Base-by-base conservation (phyloP, 495 filamentous ascomycete species). In the Talaromyces ruber region DNA sequence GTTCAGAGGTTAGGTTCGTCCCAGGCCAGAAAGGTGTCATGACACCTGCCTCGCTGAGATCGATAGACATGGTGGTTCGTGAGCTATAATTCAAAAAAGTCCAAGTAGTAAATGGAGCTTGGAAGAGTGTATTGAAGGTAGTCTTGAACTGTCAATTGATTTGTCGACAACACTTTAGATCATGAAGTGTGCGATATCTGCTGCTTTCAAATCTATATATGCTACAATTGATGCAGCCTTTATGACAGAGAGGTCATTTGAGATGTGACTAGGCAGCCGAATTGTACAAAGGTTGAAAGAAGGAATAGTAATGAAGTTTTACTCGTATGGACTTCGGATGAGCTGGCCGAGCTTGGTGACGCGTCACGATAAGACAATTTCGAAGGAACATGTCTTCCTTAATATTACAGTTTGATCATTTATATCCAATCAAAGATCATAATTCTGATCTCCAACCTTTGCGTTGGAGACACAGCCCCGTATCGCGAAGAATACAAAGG, bases 21-120 rank as follows among this genome's bases (percentile, higher is more conserved):
- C 53, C 53, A 18, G 53, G 53, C 53, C 53, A 56, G 53, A 56
- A 56, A 1, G 53, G 53, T 28, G 53, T 56, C 53, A 56, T 56
- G 26, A 56, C 53, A 28, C 53, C 53, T 30, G 53, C 53, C 25
- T 56, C 24, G 14, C 53, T 56, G 53, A 56, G 53, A 56, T 56
- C 53, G 8, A 56, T 24, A 30, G 53, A 26, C 53, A 56, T 56
- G 53, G 25, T 16, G 53, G 53, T 29, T 30, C 24, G 5, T n/a
- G n/a, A 2, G 11, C 0, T 56, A 56, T 9, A 56, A 16, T 14
- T 30, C 11, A 12, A 56, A 24, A 55, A 29, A 12, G 52, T n/a
- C n/a, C n/a, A n/a, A n/a, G n/a, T n/a, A n/a, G n/a, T n/a, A 22
- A 56, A 30, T 56, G 21, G 53, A 56, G 25, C 12, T 26, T 28